A percentile compares a stretch with the other conserved stretches of the same genome.
phyloP scores from a whole-genome alignment of 805 yeast species.

The Hanseniaspora lindneri region DNA sequence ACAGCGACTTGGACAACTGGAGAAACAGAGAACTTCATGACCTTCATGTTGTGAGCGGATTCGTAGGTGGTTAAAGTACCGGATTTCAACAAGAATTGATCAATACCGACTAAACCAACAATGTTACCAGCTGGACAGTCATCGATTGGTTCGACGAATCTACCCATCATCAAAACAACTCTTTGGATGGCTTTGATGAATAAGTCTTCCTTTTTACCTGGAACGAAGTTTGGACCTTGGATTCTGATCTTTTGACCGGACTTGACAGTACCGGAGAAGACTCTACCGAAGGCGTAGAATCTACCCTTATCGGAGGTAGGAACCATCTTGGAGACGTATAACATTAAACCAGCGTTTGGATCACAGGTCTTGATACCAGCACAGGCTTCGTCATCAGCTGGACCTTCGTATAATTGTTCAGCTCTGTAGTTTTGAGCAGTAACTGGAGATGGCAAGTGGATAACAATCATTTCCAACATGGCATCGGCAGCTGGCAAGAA shows the following conservation, averaged over 20 bases:
- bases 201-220: slow-evolving; percentile 96
- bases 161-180: slow-evolving; percentile 99
- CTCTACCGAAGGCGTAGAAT: slow-evolving; percentile 99
- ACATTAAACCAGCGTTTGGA: slow-evolving; percentile 95
- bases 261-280: slow-evolving; percentile 97
- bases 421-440: slow-evolving; percentile 99
- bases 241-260: slow-evolving; percentile 99
- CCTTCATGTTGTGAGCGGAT: slow-evolving; percentile 97
- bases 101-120: slow-evolving; percentile 99
- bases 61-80: slow-evolving; percentile 98
- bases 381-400: slow-evolving; percentile 82
- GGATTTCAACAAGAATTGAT: slow-evolving; percentile 97
- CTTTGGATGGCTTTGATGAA: slow-evolving; percentile 97
- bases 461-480: slow-evolving; percentile 93
- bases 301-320: slow-evolving; percentile 99
- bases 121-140: slow-evolving; percentile 99
- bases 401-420: slow-evolving; percentile 98
- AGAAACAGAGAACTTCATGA: slow-evolving; percentile 98
- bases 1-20: slow-evolving; percentile 99
- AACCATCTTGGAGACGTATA: slow-evolving; percentile 99
- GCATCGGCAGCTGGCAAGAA: slow-evolving; percentile 99
- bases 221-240: slow-evolving; percentile 99
- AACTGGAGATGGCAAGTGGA: slow-evolving; percentile 98
- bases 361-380: slow-evolving; percentile 95
- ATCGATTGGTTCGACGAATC: slow-evolving; percentile 93